Evolutionary conservation across 2,329 filamentous ascomycete species (phyloP), one percentile per base, ranked within the genome.

Genomic region (Pezicula neosporulosa): DNA sequence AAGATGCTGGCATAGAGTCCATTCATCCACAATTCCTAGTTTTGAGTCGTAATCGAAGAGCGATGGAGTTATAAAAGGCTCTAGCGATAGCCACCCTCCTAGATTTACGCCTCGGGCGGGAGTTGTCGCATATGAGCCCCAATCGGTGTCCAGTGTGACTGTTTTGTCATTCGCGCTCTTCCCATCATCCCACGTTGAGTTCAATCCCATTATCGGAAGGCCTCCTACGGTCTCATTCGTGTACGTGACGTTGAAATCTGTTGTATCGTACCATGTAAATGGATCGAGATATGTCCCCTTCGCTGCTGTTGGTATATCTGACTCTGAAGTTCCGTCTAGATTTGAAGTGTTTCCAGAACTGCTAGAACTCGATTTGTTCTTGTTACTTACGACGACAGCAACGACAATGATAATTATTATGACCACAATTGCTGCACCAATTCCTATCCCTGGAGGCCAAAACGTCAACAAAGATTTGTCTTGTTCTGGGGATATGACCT

Each of bases 51-150:
- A 90, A 55, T 83, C 72, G 72, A 99, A 99, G 24, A 96, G 78
- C 0, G 92, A 97, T 0, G 94, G 94, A 4, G 90, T 93, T 66
- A 99, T 97, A 68, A 96, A 97, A 0, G 94, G 94, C 64, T 99
- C 94, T 12, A 99, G 73, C 3, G 87, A 89, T 2, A 99, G 80
- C 94, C 94, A 99, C 12, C 94, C 94, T 47, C 94, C 94, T 1
- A 97, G 68, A 62, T 96, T 97, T 35, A 97, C 90, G 1, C 94
- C 94, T 6, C 93, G 83, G 21, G 95, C 90, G 2, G 92, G 91
- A 49, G 78, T 84, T 19, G 81, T 83, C 2, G 84, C 81, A 62
- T 97, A 99, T 2, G 86, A 74, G 6, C 83, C 83, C 80, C 93
- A 97, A 1, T 77, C 63, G 54, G 92, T 77, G 59, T 90, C 80